phyloP scores from a whole-genome alignment of 805 yeast species.

The Candida cerambycidarum region DNA sequence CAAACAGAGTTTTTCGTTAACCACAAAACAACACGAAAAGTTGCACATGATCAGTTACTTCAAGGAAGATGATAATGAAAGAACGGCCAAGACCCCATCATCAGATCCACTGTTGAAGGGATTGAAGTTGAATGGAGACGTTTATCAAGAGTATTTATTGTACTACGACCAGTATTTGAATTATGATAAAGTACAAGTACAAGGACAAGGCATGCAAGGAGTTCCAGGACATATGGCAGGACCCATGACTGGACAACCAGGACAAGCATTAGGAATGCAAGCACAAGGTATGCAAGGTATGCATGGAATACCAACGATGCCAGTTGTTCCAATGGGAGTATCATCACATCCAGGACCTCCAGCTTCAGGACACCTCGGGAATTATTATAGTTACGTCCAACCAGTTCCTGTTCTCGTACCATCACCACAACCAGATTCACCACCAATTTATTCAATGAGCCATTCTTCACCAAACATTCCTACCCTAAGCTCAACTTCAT shows the following conservation, averaged over 20 bases:
- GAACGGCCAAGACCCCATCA: conserved; percentile 19
- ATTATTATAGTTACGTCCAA: conserved; percentile 1
- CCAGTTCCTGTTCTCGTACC: conserved; percentile 3
- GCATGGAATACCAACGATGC: too few relatives aligned
- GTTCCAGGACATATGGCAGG: neutral
- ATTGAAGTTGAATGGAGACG: conserved; percentile 20
- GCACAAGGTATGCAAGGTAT: neutral
- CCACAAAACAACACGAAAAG: conserved; percentile 51
- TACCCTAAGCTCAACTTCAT: neutral
- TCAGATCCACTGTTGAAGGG: conserved; percentile 24
- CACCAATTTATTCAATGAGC: conserved; percentile 1
- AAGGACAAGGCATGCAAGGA: neutral
- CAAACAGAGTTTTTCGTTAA: conserved; percentile 63
- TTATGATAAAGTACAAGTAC: conserved; percentile 1
- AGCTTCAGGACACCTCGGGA: neutral
- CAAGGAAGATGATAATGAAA: conserved; percentile 6
- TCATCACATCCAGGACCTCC: too few relatives aligned
- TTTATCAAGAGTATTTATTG: conserved; percentile 24
- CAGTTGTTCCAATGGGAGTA: too few relatives aligned
- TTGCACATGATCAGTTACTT: conserved; percentile 62
- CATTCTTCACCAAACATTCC: neutral
- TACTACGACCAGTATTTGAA: conserved; percentile 16
- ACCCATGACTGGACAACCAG: neutral
- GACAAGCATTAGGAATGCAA: neutral
- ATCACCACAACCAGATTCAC: conserved; percentile 6